Base-by-base conservation (phyloP, 2,329 filamentous ascomycete genomes). In the Biscogniauxia mediterranea region DNA sequence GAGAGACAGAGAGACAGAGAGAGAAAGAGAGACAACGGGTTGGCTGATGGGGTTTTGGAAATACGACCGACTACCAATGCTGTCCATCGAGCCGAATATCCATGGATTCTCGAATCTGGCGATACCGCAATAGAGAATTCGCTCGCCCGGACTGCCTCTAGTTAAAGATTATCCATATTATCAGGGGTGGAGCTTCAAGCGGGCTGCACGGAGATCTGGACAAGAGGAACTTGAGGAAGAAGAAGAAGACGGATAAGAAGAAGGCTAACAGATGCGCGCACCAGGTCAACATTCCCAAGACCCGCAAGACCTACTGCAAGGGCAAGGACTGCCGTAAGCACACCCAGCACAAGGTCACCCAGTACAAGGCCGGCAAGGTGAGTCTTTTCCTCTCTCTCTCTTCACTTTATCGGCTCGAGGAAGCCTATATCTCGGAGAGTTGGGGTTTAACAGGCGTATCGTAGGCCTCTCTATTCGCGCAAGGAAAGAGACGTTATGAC, bases 401-500 rank as follows among this genome's bases (percentile, higher is more conserved):
- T 54, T 21, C 23, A 23, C n/a, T n/a, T n/a, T n/a, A n/a, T n/a
- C n/a, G n/a, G 23, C 23, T 23, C 23, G 23, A 23, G 23, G 23
- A 23, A 23, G 23, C 23, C 2, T 23, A 23, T 5, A 23, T 23
- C 23, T 5, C 23, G 19, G 60, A 52, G 23, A 38, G 50, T 58
- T 50, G 38, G 28, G 7, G 3, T 32, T 46, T 13, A 56, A 21
- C 20, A n/a, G 46, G n/a, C 20, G 20, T 42, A 26, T 56, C 60
- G 49, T 54, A 90, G 89, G 93, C 93, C 78, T 96, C 93, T 77
- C 86, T 94, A 72, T 96, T 93, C 86, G 93, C 93, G 71, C 94
- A 99, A 89, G 94, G 94, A 88, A 99, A 98, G 91, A 92, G 94
- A 83, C 93, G 94, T 90, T 98, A 98, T 86, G 93, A 96, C 85